Base-by-base conservation (phyloP, 257 asterid species). In the Thymus quinquecostatus region DNA sequence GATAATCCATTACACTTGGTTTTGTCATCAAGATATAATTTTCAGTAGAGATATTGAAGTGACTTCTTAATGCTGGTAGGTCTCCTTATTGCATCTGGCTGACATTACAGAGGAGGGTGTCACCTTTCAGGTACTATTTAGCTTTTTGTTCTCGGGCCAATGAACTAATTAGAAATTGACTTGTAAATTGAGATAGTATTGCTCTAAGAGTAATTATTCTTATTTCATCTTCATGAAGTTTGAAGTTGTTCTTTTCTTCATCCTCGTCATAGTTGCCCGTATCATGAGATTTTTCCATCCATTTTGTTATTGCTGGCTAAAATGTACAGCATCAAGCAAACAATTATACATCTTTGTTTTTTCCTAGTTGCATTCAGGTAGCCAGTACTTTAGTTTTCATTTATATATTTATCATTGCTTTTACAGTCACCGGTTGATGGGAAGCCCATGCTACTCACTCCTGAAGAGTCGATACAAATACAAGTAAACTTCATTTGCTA, bases 381-480 rank as follows among this genome's bases (percentile, higher is more conserved):
- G 47, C 33, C 69, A 44, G 40, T 53, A 29, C 54, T 41, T 50
- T 30, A 68, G 71, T 68, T 14, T 62, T 78, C 6, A 48, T 41
- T 60, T 53, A 40, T 55, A 49, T 75, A 10, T 48, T 60, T 65
- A 51, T 78, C 28, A 71, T 81, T 72, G 34, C 55, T 66, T 81
- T 72, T 81, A 83, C 90, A 94, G 99, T 94, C 99, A 67, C 98
- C 99, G 28, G 97, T 94, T 74, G 96, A 94, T 85, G 99, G 98
- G 79, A 94, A 89, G 76, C 98, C 93, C 59, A 91, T 92, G 99
- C 90, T 95, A 32, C 96, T 94, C 63, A 95, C 99, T 54, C 99
- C 99, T 40, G 99, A 95, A 84, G 97, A 95, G 75, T 95, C 99
- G 1, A 95, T 95, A 79, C 95, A 95, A 69, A 91, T 95, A 75